Evolutionary conservation across 345 rosid genomes (phyloP).

Genomic region (Syzygium oleosum): DNA sequence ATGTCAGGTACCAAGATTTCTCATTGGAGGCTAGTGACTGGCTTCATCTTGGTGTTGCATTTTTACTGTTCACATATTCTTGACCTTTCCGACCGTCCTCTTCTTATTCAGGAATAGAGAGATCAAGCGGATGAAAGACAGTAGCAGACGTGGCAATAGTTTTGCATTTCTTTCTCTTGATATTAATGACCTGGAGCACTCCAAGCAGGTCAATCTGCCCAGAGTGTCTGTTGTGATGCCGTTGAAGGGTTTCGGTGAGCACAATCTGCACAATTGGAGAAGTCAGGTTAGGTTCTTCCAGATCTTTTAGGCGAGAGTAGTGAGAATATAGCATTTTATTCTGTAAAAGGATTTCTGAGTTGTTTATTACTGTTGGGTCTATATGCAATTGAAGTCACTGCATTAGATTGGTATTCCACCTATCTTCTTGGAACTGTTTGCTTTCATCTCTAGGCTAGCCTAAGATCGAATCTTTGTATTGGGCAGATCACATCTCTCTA

Average conservation of each 20-base stretch:
- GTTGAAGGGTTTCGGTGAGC: slow-evolving; percentile 95
- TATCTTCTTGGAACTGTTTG: background rate
- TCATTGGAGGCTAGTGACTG: background rate
- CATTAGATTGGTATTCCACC: background rate
- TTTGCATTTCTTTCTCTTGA: slow-evolving; percentile 81
- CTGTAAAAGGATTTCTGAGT: background rate
- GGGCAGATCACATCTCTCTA: slow-evolving; percentile 91
- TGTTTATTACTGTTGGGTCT: background rate
- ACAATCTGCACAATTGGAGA: slow-evolving; percentile 91
- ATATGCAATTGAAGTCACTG: background rate
- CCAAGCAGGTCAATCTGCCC: slow-evolving; percentile 71
- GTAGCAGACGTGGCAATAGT: slow-evolving; percentile 70
- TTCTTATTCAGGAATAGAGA: slow-evolving; percentile 58
- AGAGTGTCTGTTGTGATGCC: slow-evolving; percentile 89
- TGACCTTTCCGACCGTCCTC: background rate
- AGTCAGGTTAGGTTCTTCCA: slow-evolving; percentile 59
- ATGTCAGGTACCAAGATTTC: slow-evolving; percentile 60
- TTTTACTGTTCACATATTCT: background rate
- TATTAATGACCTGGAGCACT: slow-evolving; percentile 80
- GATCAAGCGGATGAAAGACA: slow-evolving; percentile 51
- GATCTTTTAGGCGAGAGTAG: background rate
- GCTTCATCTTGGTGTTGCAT: background rate
- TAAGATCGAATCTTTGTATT: background rate
- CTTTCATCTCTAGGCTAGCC: background rate
- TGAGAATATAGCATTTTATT: background rate